A percentile compares a stretch with the other conserved stretches of the same genome.
These are phyloP conservation scores for Coccomyxa sp. DNA, from an alignment of 139 green algal genomes.

Conservation along the genomic window DNA sequence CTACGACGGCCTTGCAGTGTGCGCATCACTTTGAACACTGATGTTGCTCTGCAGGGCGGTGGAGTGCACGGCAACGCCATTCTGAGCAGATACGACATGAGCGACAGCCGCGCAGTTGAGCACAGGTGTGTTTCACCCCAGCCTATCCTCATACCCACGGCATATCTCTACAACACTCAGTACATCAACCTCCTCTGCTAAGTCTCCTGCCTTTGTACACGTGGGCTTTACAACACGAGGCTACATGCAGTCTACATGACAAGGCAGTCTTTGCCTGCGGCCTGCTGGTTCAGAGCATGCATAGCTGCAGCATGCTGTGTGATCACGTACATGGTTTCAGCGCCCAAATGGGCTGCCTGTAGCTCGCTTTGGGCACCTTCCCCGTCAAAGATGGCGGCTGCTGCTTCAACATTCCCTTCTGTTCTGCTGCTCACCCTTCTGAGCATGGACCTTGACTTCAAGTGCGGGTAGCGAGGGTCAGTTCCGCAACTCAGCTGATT, in stretches of 20 bases:
- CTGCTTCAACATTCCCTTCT: neutral
- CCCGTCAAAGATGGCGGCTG: neutral
- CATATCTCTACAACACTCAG: neutral
- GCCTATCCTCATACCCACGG: too few species aligned
- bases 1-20: too few species aligned
- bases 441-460: neutral
- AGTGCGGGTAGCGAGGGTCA: too few species aligned
- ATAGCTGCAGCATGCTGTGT: constrained; percentile 12
- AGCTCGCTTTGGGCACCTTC: neutral
- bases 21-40: too few species aligned
- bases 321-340: neutral
- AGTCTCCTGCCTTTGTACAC: neutral
- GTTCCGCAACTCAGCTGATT: too few species aligned
- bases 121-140: too few species aligned
- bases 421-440: neutral
- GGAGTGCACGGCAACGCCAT: constrained; percentile 87
- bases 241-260: too few species aligned
- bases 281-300: constrained; percentile 7
- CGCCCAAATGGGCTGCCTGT: neutral
- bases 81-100: constrained; percentile 63
- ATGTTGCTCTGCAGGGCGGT: constrained; percentile 54
- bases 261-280: neutral
- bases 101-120: constrained; percentile 24
- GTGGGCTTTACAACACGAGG: too few species aligned
- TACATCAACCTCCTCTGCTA: neutral